Conservation (phyloP, 306 rosid species). For the Malus sieversii region DNA sequence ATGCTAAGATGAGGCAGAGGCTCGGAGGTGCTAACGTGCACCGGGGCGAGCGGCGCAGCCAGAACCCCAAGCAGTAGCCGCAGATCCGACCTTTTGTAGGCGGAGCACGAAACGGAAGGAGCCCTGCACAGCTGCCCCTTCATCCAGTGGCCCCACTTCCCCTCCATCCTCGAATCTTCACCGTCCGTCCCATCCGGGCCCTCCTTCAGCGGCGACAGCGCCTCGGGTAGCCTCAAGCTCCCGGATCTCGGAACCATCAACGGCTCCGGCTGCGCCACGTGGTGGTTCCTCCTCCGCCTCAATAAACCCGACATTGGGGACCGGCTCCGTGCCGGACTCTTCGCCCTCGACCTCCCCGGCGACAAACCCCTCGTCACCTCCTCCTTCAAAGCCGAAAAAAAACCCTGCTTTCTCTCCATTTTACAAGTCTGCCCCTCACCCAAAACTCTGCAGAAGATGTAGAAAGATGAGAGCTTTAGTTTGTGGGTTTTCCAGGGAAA, state of each 20-base stretch:
- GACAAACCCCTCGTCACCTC: conserved; percentile 86
- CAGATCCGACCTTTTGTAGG: conserved; percentile 81
- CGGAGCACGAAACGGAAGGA: conserved; percentile 61
- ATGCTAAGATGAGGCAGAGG: conserved; percentile 89
- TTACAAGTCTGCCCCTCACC: conserved; percentile 1
- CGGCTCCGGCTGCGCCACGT: conserved; percentile 50
- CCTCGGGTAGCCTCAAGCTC: conserved; percentile 70
- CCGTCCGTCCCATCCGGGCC: conserved; percentile 85
- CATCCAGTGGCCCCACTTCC: conserved; percentile 90
- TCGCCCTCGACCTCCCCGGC: conserved; percentile 72
- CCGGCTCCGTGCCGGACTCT: conserved; percentile 50
- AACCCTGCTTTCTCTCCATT: conserved; percentile 91
- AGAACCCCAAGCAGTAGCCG: conserved; percentile 83
- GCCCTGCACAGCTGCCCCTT: conserved; percentile 70
- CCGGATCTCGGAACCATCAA: conserved; percentile 75
- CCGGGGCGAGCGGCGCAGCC: conserved; percentile 94
- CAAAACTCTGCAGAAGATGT: background rate
- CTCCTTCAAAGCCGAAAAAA: conserved; percentile 69
- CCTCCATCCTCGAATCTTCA: conserved; percentile 58
- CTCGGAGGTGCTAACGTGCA: conserved; percentile 77
- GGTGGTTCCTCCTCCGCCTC: conserved; percentile 63
- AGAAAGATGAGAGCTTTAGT: background rate
- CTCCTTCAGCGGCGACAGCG: conserved; percentile 88
- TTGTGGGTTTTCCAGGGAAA: background rate
- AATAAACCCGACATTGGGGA: conserved; percentile 70